A percentile compares a stretch with the other conserved stretches of the same genome.
Conservation (phyloP, 257 asterid species). For the Penstemon newberryi region DNA sequence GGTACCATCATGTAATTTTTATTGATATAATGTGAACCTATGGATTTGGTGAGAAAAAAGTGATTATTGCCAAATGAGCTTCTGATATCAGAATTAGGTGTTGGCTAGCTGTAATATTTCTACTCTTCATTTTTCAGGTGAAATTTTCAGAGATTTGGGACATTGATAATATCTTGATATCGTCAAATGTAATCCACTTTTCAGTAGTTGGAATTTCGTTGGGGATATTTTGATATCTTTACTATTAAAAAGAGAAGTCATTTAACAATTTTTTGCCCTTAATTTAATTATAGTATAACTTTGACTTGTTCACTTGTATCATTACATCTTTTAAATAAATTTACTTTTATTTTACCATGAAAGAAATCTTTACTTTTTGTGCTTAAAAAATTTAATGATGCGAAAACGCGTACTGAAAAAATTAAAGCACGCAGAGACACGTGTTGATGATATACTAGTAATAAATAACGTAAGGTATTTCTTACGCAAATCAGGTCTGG, state of each 20-base stretch:
- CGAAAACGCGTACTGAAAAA: too few relatives aligned
- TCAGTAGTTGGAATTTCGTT: slow-evolving; percentile 19
- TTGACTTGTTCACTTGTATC: too few relatives aligned
- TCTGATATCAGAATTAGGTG: slow-evolving; percentile 12
- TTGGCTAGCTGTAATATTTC: neutral
- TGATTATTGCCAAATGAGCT: slow-evolving; percentile 9
- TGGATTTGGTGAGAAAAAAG: neutral
- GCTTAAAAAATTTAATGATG: too few relatives aligned
- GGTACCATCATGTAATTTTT: too few relatives aligned
- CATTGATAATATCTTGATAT: slow-evolving; percentile 5
- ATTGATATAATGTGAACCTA: neutral
- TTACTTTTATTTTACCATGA: too few relatives aligned
- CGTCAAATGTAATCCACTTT: slow-evolving; percentile 16
- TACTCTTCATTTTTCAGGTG: neutral
- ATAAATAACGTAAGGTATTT: neutral
- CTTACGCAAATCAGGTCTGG: too few relatives aligned
- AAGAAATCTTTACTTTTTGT: too few relatives aligned
- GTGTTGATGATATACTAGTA: too few relatives aligned
- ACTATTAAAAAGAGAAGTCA: neutral
- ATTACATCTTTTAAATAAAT: too few relatives aligned
- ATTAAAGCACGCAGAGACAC: too few relatives aligned
- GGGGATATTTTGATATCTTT: neutral
- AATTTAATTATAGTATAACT: too few relatives aligned
- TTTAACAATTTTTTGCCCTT: too few relatives aligned
- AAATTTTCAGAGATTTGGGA: neutral